These are phyloP conservation scores for Hypoxylon subgilvum DNA, from an alignment of 495 filamentous ascomycete species.

Conservation along the genomic window DNA sequence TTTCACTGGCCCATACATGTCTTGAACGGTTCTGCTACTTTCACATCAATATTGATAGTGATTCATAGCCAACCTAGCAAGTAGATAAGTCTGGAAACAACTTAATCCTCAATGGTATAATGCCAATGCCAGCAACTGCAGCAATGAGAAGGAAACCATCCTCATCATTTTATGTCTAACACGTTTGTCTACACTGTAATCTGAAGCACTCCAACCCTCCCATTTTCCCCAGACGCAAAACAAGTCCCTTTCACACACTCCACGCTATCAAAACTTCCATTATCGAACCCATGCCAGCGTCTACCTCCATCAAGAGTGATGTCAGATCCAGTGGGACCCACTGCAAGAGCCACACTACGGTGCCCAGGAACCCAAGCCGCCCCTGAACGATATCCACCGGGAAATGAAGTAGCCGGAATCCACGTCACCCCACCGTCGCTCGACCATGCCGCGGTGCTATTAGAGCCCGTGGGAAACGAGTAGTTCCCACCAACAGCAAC, in stretches of 20 bases:
- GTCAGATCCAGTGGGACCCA: constrained; percentile 32
- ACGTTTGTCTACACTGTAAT: background rate
- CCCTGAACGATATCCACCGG: constrained; percentile 32
- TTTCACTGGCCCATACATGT: too few relatives aligned
- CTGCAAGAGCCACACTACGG: constrained; percentile 16
- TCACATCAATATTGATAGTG: too few relatives aligned
- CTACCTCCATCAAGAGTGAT: constrained; percentile 21
- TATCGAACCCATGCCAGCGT: constrained; percentile 27
- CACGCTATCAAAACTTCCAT: constrained; percentile 34
- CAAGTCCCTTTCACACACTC: constrained; percentile 25
- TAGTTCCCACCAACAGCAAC: constrained; percentile 36
- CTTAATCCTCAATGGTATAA: too few relatives aligned
- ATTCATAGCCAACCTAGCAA: too few relatives aligned
- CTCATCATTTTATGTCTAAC: too few relatives aligned
- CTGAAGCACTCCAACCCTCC: constrained; percentile 19
- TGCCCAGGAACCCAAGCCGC: constrained; percentile 21
- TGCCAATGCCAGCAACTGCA: too few relatives aligned
- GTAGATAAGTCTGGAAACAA: too few relatives aligned
- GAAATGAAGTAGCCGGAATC: constrained; percentile 17
- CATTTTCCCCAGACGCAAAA: constrained; percentile 34
- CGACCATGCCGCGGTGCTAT: constrained; percentile 25
- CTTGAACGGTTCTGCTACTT: too few relatives aligned
- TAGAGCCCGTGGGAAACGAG: constrained; percentile 3
- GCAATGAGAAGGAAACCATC: too few relatives aligned
- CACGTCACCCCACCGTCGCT: constrained; percentile 28